Evolutionary conservation across 108 stramenopile species (phyloP).

Genomic region (Fragilariopsis cylindrus): DNA sequence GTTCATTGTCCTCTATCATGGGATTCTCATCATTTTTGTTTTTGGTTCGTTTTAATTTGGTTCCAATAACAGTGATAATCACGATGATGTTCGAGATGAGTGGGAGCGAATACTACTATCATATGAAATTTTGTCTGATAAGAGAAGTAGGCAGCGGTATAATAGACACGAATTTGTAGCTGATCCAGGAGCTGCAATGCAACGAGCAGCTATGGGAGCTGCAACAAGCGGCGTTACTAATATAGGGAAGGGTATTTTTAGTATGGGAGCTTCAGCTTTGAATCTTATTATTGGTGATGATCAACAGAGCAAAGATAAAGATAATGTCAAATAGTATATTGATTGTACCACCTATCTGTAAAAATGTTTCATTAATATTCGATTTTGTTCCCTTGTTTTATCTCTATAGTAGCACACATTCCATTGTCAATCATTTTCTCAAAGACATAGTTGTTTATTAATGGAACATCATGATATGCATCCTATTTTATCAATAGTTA

Average conservation of each 20-base stretch:
- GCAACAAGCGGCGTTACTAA: conserved; percentile 40
- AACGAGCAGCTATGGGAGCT: conserved; percentile 59
- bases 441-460: no score
- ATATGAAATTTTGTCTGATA: conserved; percentile 71
- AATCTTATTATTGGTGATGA: conserved; percentile 3
- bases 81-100: conserved; percentile 70
- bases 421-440: no score
- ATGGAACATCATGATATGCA: no score
- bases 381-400: no score
- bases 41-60: neutral
- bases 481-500: no score
- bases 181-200: conserved; percentile 69
- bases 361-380: no score
- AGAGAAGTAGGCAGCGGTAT: conserved; percentile 50
- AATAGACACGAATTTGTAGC: conserved; percentile 57
- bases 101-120: conserved; percentile 78
- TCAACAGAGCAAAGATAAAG: no score
- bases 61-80: conserved; percentile 46
- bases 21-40: neutral
- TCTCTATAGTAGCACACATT: no score
- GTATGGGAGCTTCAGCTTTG: conserved; percentile 30
- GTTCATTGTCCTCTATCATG: neutral
- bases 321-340: no score
- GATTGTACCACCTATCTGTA: no score
- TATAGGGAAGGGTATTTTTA: conserved; percentile 50